These are phyloP conservation scores for Rhizophora mangle DNA, from an alignment of 345 rosid species.

Conservation along the genomic window DNA sequence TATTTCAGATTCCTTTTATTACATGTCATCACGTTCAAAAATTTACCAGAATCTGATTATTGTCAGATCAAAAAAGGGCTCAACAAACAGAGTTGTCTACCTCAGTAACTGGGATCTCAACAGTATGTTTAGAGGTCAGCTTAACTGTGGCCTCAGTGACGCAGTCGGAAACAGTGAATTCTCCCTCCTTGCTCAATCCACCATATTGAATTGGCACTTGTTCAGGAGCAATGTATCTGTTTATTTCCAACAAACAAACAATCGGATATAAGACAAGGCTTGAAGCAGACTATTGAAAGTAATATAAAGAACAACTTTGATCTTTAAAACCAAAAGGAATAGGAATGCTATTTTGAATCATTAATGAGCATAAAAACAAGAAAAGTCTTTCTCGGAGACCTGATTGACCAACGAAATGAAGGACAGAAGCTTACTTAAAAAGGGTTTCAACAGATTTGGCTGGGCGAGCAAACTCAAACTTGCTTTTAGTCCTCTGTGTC, in stretches of 20 bases:
- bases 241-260: not conserved
- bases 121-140: constrained; percentile 33
- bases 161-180: constrained; percentile 34
- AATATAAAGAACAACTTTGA: not conserved
- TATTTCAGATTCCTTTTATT: not conserved
- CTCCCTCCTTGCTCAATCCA: constrained; percentile 46
- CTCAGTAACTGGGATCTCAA: constrained; percentile 42
- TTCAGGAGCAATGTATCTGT: constrained; percentile 48
- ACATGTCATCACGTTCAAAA: not conserved
- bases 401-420: not conserved
- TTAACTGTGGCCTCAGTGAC: constrained; percentile 37
- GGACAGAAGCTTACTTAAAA: constrained; percentile 38
- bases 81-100: constrained; percentile 5
- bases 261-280: too few relatives aligned
- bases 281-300: not conserved
- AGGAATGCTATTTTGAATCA: not conserved
- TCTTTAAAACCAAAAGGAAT: too few relatives aligned
- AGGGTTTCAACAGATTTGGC: constrained; percentile 46
- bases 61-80: not conserved
- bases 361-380: not conserved
- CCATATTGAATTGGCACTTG: constrained; percentile 49
- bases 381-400: not conserved
- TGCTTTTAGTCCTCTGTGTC: constrained; percentile 56
- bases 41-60: not conserved
- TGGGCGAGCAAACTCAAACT: constrained; percentile 44